Evolutionary conservation across 2,329 filamentous ascomycete genomes (phyloP).

Genomic region (Fusarium torulosum): DNA sequence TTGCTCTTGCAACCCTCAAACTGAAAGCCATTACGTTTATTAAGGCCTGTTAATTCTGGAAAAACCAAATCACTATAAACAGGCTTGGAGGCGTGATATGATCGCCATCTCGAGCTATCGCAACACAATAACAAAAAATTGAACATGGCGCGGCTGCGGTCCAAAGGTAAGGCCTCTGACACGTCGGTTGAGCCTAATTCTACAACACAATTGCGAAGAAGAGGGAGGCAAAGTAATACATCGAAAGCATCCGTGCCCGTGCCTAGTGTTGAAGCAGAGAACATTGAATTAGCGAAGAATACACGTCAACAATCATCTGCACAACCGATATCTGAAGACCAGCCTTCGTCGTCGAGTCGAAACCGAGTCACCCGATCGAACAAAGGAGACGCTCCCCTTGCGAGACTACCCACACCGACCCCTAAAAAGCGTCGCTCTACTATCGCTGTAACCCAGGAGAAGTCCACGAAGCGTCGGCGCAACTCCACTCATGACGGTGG

Average conservation of each 20-base stretch:
- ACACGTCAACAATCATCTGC: conserved; percentile 5
- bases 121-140: conserved; percentile 19
- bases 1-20: neutral
- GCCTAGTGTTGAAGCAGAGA: conserved; percentile 16
- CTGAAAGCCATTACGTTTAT: fast-evolving
- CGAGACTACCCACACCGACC: neutral
- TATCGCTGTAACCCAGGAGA: neutral
- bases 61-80: neutral
- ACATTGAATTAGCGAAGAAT: neutral
- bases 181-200: neutral
- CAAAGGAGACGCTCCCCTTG: neutral
- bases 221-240: conserved; percentile 4
- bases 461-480: conserved; percentile 18
- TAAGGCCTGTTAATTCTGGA: neutral
- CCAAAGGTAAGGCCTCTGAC: conserved; percentile 14
- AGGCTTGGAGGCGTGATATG: conserved; percentile 1
- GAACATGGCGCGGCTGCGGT: conserved; percentile 30
- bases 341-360: neutral
- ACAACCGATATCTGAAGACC: neutral
- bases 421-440: conserved; percentile 29
- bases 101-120: neutral
- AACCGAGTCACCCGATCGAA: conserved; percentile 31
- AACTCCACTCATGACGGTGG: neutral
- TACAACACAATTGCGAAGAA: neutral
- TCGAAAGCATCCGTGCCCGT: conserved; percentile 1